Evolutionary conservation across 345 rosid species (phyloP).

Genomic region (Stellera chamaejasme): DNA sequence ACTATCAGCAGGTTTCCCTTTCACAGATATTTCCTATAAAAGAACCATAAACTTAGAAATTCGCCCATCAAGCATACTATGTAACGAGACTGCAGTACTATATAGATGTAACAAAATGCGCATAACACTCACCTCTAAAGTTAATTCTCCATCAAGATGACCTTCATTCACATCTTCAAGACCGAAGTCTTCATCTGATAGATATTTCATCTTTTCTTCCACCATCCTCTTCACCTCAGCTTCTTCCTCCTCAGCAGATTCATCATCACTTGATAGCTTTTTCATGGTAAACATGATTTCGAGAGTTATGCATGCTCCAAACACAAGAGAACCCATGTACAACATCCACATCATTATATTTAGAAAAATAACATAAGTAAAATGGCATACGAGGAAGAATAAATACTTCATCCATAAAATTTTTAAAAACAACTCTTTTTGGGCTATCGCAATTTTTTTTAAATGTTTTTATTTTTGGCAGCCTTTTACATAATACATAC

Average conservation of each 20-base stretch:
- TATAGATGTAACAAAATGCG: slow-evolving; percentile 11
- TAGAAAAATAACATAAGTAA: neutral
- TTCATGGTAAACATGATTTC: slow-evolving; percentile 19
- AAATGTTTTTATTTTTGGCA: too few species aligned
- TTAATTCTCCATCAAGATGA: slow-evolving; percentile 48
- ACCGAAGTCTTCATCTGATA: slow-evolving; percentile 70
- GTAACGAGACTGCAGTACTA: neutral
- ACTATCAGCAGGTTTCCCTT: slow-evolving; percentile 26
- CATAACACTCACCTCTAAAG: slow-evolving; percentile 53
- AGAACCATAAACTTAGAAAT: neutral
- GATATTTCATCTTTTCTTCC: slow-evolving; percentile 32
- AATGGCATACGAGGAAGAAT: too few species aligned
- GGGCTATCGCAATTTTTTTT: too few species aligned
- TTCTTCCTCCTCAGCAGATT: slow-evolving; percentile 62
- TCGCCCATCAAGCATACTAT: too few species aligned
- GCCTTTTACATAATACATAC: too few species aligned
- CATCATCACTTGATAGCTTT: slow-evolving; percentile 77
- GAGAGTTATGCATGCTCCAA: slow-evolving; percentile 1
- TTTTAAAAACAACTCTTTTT: too few species aligned
- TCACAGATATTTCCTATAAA: slow-evolving; percentile 45
- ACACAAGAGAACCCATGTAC: neutral
- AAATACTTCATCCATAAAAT: too few species aligned
- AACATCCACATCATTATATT: neutral
- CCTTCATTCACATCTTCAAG: slow-evolving; percentile 46
- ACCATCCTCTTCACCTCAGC: slow-evolving; percentile 44